phyloP scores from a whole-genome alignment of 352 stramenopile species.

The Blastocystis sp. region DNA sequence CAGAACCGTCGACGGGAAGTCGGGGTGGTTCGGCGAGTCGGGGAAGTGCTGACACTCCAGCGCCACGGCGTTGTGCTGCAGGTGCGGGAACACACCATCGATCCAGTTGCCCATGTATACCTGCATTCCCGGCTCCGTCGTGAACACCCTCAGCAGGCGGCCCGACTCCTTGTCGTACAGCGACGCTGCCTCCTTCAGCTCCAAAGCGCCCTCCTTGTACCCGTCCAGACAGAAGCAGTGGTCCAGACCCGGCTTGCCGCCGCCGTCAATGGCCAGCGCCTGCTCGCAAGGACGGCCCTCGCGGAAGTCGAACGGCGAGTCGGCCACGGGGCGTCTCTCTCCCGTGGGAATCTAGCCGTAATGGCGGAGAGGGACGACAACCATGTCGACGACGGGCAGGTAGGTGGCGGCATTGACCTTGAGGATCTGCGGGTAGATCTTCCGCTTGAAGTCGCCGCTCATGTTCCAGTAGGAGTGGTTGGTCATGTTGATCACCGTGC shows the following conservation, averaged over 20 bases:
- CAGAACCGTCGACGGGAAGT: conserved; percentile 67
- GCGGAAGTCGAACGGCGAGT: conserved; percentile 71
- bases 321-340: conserved; percentile 31
- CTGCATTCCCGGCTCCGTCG: conserved; percentile 72
- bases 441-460: conserved; percentile 56
- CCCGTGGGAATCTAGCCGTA: conserved; percentile 71
- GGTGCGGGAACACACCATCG: conserved; percentile 27
- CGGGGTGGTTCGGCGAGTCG: conserved; percentile 62
- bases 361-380: neutral
- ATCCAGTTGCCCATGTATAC: conserved; percentile 72
- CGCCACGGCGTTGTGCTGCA: conserved; percentile 55
- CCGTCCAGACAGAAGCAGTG: conserved; percentile 69
- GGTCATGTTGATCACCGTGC: conserved; percentile 71
- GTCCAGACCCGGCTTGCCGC: conserved; percentile 71
- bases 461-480: conserved; percentile 74
- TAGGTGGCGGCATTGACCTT: conserved; percentile 69
- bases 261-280: conserved; percentile 63
- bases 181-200: conserved; percentile 21
- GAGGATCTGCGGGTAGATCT: conserved; percentile 70
- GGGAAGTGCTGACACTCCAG: conserved; percentile 64
- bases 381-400: conserved; percentile 65
- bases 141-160: conserved; percentile 53
- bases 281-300: neutral
- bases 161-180: conserved; percentile 26
- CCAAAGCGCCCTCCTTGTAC: conserved; percentile 9